A percentile compares a stretch with the other conserved stretches of the same genome.
Conservation (phyloP, 768 basidiomycete genomes). For the Asterophora lycoperdoides region DNA sequence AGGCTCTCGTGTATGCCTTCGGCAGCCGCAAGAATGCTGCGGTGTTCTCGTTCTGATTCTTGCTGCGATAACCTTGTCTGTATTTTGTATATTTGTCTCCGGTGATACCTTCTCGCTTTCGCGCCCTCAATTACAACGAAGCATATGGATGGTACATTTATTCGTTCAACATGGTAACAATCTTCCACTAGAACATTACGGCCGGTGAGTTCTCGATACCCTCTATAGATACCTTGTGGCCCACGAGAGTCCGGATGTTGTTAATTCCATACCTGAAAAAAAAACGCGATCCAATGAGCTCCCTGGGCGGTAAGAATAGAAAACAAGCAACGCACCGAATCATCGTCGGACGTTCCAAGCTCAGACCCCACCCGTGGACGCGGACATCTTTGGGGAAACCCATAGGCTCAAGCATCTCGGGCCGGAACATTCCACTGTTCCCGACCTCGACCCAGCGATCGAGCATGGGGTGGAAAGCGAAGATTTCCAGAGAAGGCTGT, state of each 20-base stretch:
- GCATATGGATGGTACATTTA: slow-evolving; percentile 3
- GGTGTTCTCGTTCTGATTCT: slow-evolving; percentile 70
- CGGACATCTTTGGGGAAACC: slow-evolving; percentile 95
- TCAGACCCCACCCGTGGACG: slow-evolving; percentile 95
- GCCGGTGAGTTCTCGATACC: slow-evolving; percentile 85
- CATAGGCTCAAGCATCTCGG: slow-evolving; percentile 99
- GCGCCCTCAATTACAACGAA: neutral
- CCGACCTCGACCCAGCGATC: slow-evolving; percentile 97
- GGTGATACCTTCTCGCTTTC: slow-evolving; percentile 6
- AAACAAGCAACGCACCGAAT: slow-evolving; percentile 63
- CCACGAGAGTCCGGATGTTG: slow-evolving; percentile 94
- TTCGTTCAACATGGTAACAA: neutral
- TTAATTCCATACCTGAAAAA: slow-evolving; percentile 83
- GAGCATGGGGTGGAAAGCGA: slow-evolving; percentile 94
- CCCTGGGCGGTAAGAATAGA: neutral
- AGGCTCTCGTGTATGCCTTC: slow-evolving; percentile 83
- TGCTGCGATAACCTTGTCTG: neutral
- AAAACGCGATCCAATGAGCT: neutral
- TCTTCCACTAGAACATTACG: slow-evolving; percentile 68
- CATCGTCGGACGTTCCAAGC: slow-evolving; percentile 96
- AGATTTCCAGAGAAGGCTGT: slow-evolving; percentile 95
- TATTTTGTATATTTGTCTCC: slow-evolving; percentile 1
- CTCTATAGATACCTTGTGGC: slow-evolving; percentile 94
- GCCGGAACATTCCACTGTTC: slow-evolving; percentile 99
- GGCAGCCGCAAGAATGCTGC: slow-evolving; percentile 81